Evolutionary conservation across 371 early-diverging fungal genomes (phyloP), one percentile per base, ranked within the genome.

Genomic region (Lichtheimia ornata): DNA sequence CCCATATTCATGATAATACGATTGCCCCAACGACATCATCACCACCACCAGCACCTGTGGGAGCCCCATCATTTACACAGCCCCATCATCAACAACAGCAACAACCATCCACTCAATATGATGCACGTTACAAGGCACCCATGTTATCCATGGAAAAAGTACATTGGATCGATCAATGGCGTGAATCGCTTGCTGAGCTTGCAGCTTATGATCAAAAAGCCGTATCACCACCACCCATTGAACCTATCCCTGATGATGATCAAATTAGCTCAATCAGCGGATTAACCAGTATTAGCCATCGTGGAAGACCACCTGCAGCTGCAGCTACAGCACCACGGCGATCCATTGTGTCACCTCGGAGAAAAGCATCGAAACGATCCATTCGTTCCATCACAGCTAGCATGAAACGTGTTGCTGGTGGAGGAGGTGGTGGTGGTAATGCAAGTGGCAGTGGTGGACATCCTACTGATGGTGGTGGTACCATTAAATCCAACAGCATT

Each of bases 101-200:
- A 28, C 52, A 50, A 35, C 42, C 1, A 51, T 44, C 25, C 35
- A 27, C 47, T 30, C 44, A 56, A 6, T 61, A 63, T 24, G 63
- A 63, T 50, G 40, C 22, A 40, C 40, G 54, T 24, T 67, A 71
- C 53, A 55, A 53, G 22, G 41, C 63, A 49, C 72, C 72, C 11
- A 65, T 50, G 11, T 57, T 81, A 5, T 74, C 76, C 2, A 47
- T 56, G 1, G 77, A 81, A 60, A 81, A 78, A 51, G 53, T 64
- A 2, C 53, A 67, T 6, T 74, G 73, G 56, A 81, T 81, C 51
- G 77, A 78, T 17, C 76, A 73, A 50, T 81, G 82, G 82, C 61
- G 78, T 20, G 71, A 63, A 27, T 81, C 78, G n/a, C 58, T 81
- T n/a, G 72, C 73, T 9, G 70, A 76, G 55, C 45, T 74, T 25